Evolutionary conservation across 2,329 filamentous ascomycete species (phyloP), one percentile per base, ranked within the genome.

Genomic region (Stagonosporopsis vannaccii): DNA sequence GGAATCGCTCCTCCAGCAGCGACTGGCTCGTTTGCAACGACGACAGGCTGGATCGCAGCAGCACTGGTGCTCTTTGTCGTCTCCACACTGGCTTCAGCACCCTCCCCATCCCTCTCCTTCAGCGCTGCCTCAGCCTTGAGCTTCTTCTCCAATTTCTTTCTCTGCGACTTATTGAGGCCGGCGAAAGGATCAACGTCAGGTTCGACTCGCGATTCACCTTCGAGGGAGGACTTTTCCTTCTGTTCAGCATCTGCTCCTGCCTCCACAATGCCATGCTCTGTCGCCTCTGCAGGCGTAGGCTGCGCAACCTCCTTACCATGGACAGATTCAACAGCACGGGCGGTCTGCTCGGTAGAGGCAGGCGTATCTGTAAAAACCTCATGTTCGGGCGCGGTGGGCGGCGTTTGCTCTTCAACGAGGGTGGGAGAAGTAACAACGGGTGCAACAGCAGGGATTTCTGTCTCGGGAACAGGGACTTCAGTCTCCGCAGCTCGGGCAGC

Each of bases 81-180:
- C 25, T 50, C 35, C 3, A 40, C 44, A 37, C 32, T 50, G 3
- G 28, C 22, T 22, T 43, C 33, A 15, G 50, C 20, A 17, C 30
- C 32, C 23, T 41, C 45, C 4, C 62, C 50, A 12, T 51, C 36
- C 8, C 17, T 32, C 25, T 47, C 55, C 23, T 69, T 71, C 6
- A 53, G 35, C n/a, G 61, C 62, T n/a, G 60, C 63, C 54, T 77
- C 75, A 43, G 65, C 67, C 35, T 68, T 72, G 62, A 79, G 76
- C 52, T 76, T 79, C 61, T 61, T 61, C 51, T 68, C 61, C 6
- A 70, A 58, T 57, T 67, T 72, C 62, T 70, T 72, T 39, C 56
- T 66, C 36, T 71, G 63, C n/a, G 61, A 53, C 43, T 69, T 73
- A 41, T 54, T 68, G 26, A 72, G 61, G 15, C 67, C 68, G 19